These are phyloP conservation scores for Coemansia sp. DNA, from an alignment of 192 early-diverging fungal genomes.

Conservation along the genomic window DNA sequence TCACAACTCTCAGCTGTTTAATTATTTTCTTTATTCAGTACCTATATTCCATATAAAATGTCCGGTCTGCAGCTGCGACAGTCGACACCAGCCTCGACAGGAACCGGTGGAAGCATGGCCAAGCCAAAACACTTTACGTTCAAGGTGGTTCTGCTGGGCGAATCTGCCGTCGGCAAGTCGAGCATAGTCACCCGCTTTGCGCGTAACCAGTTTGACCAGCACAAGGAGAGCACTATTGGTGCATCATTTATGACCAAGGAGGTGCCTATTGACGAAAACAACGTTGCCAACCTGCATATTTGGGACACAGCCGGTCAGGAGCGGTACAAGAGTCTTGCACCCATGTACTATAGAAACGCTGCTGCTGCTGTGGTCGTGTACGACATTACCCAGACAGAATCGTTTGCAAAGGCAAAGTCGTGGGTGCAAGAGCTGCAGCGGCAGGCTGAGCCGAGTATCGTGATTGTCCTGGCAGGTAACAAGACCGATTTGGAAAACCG, in stretches of 20 bases:
- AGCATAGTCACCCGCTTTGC: slow-evolving; percentile 92
- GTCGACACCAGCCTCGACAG: slow-evolving; percentile 6
- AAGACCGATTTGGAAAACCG: slow-evolving; percentile 84
- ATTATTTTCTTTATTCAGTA: slow-evolving; percentile 6
- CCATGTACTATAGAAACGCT: slow-evolving; percentile 98
- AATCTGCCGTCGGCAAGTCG: slow-evolving; percentile 97
- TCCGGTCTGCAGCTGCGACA: slow-evolving; percentile 7
- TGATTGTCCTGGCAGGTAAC: slow-evolving; percentile 95
- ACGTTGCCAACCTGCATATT: slow-evolving; percentile 73
- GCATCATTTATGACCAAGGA: slow-evolving; percentile 90
- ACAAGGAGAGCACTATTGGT: slow-evolving; percentile 98
- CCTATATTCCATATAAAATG: slow-evolving; percentile 4
- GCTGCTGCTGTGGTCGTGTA: slow-evolving; percentile 96
- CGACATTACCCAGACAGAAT: slow-evolving; percentile 85
- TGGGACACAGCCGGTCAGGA: slow-evolving; percentile 98
- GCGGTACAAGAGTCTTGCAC: slow-evolving; percentile 91
- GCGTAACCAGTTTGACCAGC: slow-evolving; percentile 89
- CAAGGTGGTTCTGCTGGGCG: slow-evolving; percentile 91
- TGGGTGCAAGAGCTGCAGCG: slow-evolving; percentile 97
- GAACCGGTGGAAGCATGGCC: slow-evolving; percentile 2
- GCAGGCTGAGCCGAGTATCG: slow-evolving; percentile 86
- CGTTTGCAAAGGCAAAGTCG: slow-evolving; percentile 86
- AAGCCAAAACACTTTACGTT: slow-evolving; percentile 78
- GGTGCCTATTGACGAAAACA: slow-evolving; percentile 76
- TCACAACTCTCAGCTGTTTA: slow-evolving; percentile 3